phyloP scores from a whole-genome alignment of 129 eudicot genomes.

The Gnaphalium uliginosum region DNA sequence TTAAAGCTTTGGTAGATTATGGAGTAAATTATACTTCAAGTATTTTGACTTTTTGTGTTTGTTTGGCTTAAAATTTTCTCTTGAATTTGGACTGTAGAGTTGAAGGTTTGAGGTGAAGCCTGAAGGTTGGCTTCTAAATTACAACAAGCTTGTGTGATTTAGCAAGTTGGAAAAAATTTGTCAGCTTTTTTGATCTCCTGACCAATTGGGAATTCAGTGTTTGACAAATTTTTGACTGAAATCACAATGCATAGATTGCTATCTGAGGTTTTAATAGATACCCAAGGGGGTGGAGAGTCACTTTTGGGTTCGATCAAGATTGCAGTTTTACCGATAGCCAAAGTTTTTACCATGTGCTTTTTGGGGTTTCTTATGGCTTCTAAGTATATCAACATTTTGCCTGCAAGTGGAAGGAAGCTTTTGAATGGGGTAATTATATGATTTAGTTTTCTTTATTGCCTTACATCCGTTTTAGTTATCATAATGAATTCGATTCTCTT shows the following conservation, averaged over 20 bases:
- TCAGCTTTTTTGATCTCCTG: constrained; percentile 14
- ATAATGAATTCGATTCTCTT: neutral
- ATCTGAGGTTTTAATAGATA: constrained; percentile 52
- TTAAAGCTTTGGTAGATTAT: neutral
- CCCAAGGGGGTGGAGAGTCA: constrained; percentile 75
- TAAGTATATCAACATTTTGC: constrained; percentile 80
- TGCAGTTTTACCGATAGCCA: constrained; percentile 90
- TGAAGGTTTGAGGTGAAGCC: constrained; percentile 24
- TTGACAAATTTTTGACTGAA: constrained; percentile 24
- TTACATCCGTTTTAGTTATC: neutral
- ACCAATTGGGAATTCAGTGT: constrained; percentile 10
- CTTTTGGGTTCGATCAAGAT: constrained; percentile 70
- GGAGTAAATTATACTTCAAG: constrained; percentile 19
- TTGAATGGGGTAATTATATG: constrained; percentile 79
- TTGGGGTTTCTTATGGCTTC: constrained; percentile 95
- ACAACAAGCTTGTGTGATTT: constrained; percentile 7
- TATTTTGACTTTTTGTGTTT: constrained; percentile 15
- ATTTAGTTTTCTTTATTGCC: too few species aligned
- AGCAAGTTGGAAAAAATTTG: constrained; percentile 10
- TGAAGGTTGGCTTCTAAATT: constrained; percentile 5
- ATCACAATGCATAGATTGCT: constrained; percentile 55
- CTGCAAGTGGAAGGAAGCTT: constrained; percentile 90
- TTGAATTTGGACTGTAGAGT: constrained; percentile 29
- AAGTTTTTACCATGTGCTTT: constrained; percentile 90
- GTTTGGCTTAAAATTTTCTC: constrained; percentile 9